Conservation (phyloP, 345 rosid genomes). For the Eucalyptus regnans region DNA sequence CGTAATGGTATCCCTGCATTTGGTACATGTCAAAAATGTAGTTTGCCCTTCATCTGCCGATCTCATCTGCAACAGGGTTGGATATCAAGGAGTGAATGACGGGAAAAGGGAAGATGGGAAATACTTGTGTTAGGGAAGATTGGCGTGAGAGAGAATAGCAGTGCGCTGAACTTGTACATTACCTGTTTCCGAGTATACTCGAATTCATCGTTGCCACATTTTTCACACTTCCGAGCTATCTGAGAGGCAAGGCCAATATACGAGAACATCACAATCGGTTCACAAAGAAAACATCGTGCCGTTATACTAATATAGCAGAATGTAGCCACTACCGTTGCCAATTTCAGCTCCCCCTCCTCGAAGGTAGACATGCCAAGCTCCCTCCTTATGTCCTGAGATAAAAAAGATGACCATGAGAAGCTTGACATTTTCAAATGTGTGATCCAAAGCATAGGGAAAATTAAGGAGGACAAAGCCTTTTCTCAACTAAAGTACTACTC, state of each 20-base stretch:
- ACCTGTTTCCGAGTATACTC: conserved; percentile 28
- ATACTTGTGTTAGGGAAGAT: neutral
- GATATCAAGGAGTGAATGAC: neutral
- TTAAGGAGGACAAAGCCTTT: neutral
- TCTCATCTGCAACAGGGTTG: conserved; percentile 14
- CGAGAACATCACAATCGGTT: neutral
- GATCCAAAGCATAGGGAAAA: neutral
- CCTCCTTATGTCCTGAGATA: conserved; percentile 26
- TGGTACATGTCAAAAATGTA: conserved; percentile 16
- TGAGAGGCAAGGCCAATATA: neutral
- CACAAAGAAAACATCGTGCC: neutral
- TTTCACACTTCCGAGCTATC: conserved; percentile 18
- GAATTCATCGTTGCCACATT: conserved; percentile 22
- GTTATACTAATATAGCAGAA: neutral
- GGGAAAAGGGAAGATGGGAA: neutral
- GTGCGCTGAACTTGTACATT: neutral
- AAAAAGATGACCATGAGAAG: neutral
- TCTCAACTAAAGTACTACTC: neutral
- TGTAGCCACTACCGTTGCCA: conserved; percentile 4
- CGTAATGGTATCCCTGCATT: neutral
- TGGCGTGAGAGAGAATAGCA: neutral
- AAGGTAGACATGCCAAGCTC: conserved; percentile 26
- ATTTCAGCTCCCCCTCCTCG: conserved; percentile 4
- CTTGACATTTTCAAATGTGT: neutral
- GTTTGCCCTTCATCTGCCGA: conserved; percentile 47